Evolutionary conservation across 2,329 filamentous ascomycete species (phyloP).

Genomic region (Fusarium stilboides): DNA sequence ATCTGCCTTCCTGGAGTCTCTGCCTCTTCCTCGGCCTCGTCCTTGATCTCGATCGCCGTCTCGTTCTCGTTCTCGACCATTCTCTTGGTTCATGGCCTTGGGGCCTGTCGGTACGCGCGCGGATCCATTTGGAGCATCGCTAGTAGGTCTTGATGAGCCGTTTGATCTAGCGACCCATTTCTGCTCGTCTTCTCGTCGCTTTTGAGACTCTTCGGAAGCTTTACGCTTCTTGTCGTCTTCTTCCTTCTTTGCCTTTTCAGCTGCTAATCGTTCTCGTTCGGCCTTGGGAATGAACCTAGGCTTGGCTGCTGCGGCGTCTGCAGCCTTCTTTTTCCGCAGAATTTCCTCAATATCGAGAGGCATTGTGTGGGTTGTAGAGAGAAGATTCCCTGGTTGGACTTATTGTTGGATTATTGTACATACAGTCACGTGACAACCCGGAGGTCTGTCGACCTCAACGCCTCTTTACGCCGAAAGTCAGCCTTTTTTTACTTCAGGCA

Average conservation of each 20-base stretch:
- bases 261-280: constrained; percentile 83
- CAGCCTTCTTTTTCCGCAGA: constrained; percentile 86
- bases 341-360: constrained; percentile 87
- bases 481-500: too few relatives aligned
- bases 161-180: constrained; percentile 54
- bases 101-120: constrained; percentile 77
- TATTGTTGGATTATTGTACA: too few relatives aligned
- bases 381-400: too few relatives aligned
- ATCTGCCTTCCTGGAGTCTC: constrained; percentile 54
- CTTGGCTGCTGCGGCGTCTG: constrained; percentile 87
- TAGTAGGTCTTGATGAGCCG: constrained; percentile 44
- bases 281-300: constrained; percentile 90
- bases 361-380: constrained; percentile 46
- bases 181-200: constrained; percentile 75
- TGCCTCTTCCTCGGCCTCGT: constrained; percentile 55
- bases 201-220: constrained; percentile 74
- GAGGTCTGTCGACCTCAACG: too few relatives aligned
- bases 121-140: constrained; percentile 47
- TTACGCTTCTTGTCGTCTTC: constrained; percentile 70
- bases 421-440: too few relatives aligned
- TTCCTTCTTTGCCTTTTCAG: constrained; percentile 82
- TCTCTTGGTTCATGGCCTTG: constrained; percentile 71
- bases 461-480: too few relatives aligned
- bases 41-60: constrained; percentile 52
- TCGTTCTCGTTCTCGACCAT: constrained; percentile 56